Base-by-base conservation (phyloP, 495 filamentous ascomycete genomes). In the Podospora fimiseda region DNA sequence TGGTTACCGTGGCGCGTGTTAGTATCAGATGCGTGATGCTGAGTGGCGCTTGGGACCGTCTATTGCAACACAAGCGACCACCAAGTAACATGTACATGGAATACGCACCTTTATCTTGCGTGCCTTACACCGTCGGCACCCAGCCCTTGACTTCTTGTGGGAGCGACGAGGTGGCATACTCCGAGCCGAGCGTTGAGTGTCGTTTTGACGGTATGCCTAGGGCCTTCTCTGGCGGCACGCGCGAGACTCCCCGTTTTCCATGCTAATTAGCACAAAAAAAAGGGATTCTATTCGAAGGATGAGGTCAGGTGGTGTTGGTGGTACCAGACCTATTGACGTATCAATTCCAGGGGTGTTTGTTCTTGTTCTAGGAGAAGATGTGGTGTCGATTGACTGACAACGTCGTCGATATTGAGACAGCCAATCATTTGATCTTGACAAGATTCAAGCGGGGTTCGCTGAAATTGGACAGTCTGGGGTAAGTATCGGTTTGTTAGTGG, bases 71-170 rank as follows among this genome's bases (percentile, higher is more conserved):
- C 16, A 16, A 6, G 22, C 20, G 27, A 13, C 27, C 11, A 33
- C 43, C 3, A 13, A 46, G 3, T 7, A 7, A 20, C 43, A 22
- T 18, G n/a, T 16, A 8, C 22, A 13, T 14, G 9, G 11, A 24
- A 9, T 37, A 47, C 61, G 19, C 69, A 80, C 80, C 75, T 84
- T 84, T 45, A 84, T 81, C 66, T 83, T 83, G 40, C 81, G 71
- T 44, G 68, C 63, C 68, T 84, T 85, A 69, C 81, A 85, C 37
- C 80, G 70, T 52, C 71, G 67, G 54, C 81, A 85, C 20, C 81
- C 81, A 37, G 78, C 71, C 50, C 80, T 70, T 40, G 77, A 80
- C 68, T 85, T 85, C 58, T 81, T 84, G 60, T 85, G 81, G 22
- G 78, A 79, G 64, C 79, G 74, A 60, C 81, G 69, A 7, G 81